Conservation (phyloP, 2,329 filamentous ascomycete species). For the Ambrosiella cleistominuta region DNA sequence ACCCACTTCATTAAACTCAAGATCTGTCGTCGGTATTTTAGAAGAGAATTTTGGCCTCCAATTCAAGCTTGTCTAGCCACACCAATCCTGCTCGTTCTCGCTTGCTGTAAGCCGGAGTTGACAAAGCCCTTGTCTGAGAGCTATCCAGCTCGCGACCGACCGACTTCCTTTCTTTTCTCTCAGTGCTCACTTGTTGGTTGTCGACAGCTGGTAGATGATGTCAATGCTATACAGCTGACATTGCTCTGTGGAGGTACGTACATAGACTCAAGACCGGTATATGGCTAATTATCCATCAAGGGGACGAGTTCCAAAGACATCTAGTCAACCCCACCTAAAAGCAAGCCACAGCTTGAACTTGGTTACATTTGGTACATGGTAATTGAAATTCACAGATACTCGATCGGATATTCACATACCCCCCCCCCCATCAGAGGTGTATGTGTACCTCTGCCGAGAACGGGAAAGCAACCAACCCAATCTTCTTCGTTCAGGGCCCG, state of each 20-base stretch:
- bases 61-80: neutral
- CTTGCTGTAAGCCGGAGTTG: neutral
- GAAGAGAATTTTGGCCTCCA: neutral
- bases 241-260: too few species aligned
- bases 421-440: neutral
- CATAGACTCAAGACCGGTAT: too few species aligned
- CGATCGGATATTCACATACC: too few species aligned
- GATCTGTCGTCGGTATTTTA: neutral
- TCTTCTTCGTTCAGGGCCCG: too few species aligned
- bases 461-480: too few species aligned
- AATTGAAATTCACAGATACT: too few species aligned
- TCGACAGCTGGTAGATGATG: neutral
- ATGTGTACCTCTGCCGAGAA: too few species aligned
- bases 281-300: neutral
- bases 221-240: too few species aligned
- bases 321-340: too few species aligned
- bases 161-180: neutral
- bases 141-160: neutral
- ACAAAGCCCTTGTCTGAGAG: neutral
- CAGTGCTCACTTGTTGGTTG: neutral
- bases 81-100: neutral
- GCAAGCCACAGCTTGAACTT: too few species aligned
- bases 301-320: too few species aligned
- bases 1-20: neutral
- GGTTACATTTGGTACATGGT: too few species aligned